Conservation (phyloP, 345 rosid species). For the Nasturtium officinale region DNA sequence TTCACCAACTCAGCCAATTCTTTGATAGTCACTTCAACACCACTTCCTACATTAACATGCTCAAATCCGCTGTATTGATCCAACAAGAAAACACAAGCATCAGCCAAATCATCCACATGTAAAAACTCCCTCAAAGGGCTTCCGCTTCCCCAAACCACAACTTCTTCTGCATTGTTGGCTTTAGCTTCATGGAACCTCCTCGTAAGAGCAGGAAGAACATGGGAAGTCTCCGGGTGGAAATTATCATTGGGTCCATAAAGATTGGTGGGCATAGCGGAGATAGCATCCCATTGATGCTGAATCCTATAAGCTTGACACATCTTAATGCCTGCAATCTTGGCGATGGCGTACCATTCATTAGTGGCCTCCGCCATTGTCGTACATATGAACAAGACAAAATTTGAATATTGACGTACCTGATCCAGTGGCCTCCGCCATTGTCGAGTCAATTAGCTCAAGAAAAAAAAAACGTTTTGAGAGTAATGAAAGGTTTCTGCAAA, state of each 20-base stretch:
- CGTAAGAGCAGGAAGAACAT: conserved; percentile 90
- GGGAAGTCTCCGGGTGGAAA: conserved; percentile 91
- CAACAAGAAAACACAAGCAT: conserved; percentile 82
- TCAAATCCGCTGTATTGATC: conserved; percentile 73
- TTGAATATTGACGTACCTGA: conserved; percentile 30
- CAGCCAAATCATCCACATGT: conserved; percentile 96
- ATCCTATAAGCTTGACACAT: conserved; percentile 92
- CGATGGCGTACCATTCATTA: conserved; percentile 92
- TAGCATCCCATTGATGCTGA: conserved; percentile 78
- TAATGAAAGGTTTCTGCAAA: background rate
- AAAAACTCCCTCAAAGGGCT: conserved; percentile 93
- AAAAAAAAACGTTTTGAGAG: background rate
- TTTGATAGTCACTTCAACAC: conserved; percentile 86
- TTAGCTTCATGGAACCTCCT: conserved; percentile 90
- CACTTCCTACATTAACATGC: conserved; percentile 92
- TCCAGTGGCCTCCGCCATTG: conserved; percentile 32
- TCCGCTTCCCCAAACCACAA: conserved; percentile 97
- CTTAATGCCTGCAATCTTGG: conserved; percentile 90
- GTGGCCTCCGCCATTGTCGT: too few species aligned
- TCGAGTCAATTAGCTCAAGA: background rate
- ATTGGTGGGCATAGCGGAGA: conserved; percentile 94
- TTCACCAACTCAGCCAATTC: conserved; percentile 90
- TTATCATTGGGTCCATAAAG: conserved; percentile 88
- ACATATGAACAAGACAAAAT: background rate
- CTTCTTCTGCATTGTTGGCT: conserved; percentile 64